Percentiles rank a stretch among this genome's conserved stretches.
These are phyloP conservation scores for Soucietia sequanensis DNA, from an alignment of 805 yeast genomes.

Conservation along the genomic window DNA sequence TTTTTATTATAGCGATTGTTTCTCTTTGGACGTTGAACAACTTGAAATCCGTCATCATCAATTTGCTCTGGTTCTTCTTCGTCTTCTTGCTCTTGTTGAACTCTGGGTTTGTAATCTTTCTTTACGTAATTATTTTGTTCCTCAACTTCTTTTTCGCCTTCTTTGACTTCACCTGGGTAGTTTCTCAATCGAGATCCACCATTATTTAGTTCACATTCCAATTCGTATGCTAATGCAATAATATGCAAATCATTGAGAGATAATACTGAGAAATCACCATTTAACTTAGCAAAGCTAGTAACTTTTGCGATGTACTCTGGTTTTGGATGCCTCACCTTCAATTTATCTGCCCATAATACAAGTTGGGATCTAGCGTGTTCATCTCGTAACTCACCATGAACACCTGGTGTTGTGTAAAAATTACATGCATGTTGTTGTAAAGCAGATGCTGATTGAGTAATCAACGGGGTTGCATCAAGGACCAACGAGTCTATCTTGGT, in stretches of 20 bases:
- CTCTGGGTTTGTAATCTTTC: conserved; percentile 5
- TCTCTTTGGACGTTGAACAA: conserved; percentile 1
- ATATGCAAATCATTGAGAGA: conserved; percentile 91
- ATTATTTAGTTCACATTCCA: conserved; percentile 67
- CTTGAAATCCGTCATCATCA: conserved; percentile 22
- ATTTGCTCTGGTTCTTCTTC: conserved; percentile 8
- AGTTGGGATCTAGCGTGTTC: conserved; percentile 79
- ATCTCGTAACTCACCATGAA: conserved; percentile 80
- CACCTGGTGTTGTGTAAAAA: conserved; percentile 93
- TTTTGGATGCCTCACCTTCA: conserved; percentile 76
- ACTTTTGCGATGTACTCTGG: conserved; percentile 63
- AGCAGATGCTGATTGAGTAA: conserved; percentile 77
- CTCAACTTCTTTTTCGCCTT: conserved; percentile 18
- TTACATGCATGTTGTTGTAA: conserved; percentile 65
- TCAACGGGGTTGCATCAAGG: conserved; percentile 93
- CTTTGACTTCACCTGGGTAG: conserved; percentile 63
- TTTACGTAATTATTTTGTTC: too few species aligned
- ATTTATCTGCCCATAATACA: conserved; percentile 72
- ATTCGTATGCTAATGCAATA: conserved; percentile 85
- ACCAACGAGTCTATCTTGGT: conserved; percentile 57
- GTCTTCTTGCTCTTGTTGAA: conserved; percentile 10
- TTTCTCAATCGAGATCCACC: conserved; percentile 73
- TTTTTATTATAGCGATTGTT: too few species aligned
- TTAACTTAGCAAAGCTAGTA: conserved; percentile 71
- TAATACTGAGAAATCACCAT: conserved; percentile 89